Evolutionary conservation across 2,329 filamentous ascomycete species (phyloP), one percentile per base, ranked within the genome.

Genomic region (Diplodia mutila): DNA sequence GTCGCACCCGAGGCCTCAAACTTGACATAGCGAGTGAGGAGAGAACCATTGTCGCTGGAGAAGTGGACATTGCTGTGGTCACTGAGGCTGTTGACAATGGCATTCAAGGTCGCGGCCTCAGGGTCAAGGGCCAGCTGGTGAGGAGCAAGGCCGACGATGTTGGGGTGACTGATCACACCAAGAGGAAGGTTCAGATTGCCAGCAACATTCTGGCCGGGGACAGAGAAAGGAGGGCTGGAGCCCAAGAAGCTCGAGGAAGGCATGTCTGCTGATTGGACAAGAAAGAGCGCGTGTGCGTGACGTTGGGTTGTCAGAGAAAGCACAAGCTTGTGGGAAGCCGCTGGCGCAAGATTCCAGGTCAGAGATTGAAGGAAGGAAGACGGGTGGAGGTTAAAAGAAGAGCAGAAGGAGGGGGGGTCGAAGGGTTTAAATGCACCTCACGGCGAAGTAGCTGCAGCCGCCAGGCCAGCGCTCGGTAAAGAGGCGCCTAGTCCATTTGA

Each of bases 21-120:
- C 59, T 63, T 34, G 14, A 63, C 59, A 6, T 37, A 63, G n/a
- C 59, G 59, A 25, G 59, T 51, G n/a, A n/a, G 11, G 14, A 27
- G n/a, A 21, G 14, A 8, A 11, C 1, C 21, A 21, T 6, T 1
- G 32, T 63, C 29, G 27, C 25, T 63, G 9, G 42, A 34, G 59
- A 63, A 63, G 3, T 21, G 4, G 2, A n/a, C 42, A 29, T 51
- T 63, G 27, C 16, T 18, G 8, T 25, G 37, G 39, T 59, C 55
- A 5, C 21, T 18, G 12, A 48, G 27, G 1, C 23, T 23, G 21
- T 21, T 12, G 39, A 61, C 39, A 3, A 59, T 16, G 5, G 37
- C 54, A 7, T 55, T 5, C 14, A 54, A 5, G 32, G 53, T 29
- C 32, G n/a, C n/a, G 11, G n/a, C 16, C 21, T 23, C 34, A 42